A percentile compares a stretch with the other conserved stretches of the same genome.
phyloP scores from a whole-genome alignment of 225 moss, liverwort and hornwort species.

The Pseudisothecium myosuroides region DNA sequence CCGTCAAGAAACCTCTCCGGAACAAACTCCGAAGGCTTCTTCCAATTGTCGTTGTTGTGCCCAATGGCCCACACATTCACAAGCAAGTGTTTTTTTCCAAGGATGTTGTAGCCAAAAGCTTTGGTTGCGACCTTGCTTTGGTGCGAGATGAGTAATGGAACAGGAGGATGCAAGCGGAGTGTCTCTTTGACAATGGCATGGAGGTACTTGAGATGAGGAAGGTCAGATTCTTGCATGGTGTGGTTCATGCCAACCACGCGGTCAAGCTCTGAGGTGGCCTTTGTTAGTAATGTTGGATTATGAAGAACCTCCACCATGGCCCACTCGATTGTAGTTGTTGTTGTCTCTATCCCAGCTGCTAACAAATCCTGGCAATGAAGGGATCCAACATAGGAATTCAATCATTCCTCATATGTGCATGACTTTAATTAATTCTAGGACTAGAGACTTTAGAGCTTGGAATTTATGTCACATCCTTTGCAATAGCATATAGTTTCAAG shows the following conservation, averaged over 20 bases:
- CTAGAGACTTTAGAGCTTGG: too few relatives aligned
- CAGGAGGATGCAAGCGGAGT: neutral
- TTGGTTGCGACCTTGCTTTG: neutral
- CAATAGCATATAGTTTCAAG: neutral
- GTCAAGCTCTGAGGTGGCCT: neutral
- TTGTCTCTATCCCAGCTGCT: neutral
- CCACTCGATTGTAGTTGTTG: neutral
- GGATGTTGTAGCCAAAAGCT: neutral
- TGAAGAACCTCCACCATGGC: neutral
- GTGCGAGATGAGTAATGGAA: neutral
- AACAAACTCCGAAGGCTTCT: neutral
- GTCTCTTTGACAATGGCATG: neutral
- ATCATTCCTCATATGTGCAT: neutral
- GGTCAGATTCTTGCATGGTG: neutral
- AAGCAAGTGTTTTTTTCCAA: rapidly evolving
- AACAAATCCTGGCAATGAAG: neutral
- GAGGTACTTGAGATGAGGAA: neutral
- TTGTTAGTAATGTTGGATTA: neutral
- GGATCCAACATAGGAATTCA: neutral
- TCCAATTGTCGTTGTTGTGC: neutral
- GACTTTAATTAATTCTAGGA: neutral
- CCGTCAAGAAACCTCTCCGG: neutral
- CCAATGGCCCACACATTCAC: neutral
- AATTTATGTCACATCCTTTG: neutral
- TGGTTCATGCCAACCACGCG: neutral